Evolutionary conservation across 2,329 filamentous ascomycete species (phyloP).

Genomic region (Aspergillus candidus): DNA sequence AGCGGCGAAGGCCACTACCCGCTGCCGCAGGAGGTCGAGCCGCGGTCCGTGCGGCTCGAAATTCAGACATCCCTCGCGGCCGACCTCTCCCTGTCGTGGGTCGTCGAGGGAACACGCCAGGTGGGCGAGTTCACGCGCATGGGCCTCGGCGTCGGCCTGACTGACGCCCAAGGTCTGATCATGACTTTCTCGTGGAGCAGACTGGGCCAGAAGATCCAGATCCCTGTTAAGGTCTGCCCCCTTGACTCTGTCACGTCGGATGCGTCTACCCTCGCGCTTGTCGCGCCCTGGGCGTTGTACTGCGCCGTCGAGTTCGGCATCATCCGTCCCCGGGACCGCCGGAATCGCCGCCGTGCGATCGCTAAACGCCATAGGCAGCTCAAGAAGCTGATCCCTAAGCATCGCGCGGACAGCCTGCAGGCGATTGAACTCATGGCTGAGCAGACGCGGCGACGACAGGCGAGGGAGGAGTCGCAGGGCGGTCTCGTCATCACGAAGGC

Average conservation of each 20-base stretch:
- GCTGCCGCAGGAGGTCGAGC: conserved; percentile 21
- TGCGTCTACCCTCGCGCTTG: conserved; percentile 29
- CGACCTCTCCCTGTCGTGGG: conserved; percentile 29
- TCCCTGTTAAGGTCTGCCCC: conserved; percentile 36
- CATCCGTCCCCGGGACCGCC: conserved; percentile 34
- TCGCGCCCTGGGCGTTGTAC: conserved; percentile 37
- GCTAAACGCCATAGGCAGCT: conserved; percentile 34
- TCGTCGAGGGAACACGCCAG: conserved; percentile 30
- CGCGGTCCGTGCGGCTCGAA: conserved; percentile 31
- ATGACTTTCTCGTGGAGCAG: conserved; percentile 37
- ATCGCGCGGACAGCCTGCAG: conserved; percentile 32
- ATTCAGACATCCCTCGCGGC: conserved; percentile 22
- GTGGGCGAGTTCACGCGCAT: conserved; percentile 35
- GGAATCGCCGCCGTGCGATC: conserved; percentile 29
- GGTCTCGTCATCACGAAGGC: conserved; percentile 38
- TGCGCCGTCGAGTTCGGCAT: conserved; percentile 38
- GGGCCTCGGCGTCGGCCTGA: conserved; percentile 35
- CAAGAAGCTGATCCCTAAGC: conserved; percentile 30
- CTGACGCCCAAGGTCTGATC: conserved; percentile 28
- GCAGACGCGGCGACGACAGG: conserved; percentile 34
- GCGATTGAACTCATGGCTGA: conserved; percentile 38
- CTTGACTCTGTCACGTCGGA: conserved; percentile 28
- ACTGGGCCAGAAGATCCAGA: conserved; percentile 34
- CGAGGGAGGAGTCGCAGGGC: conserved; percentile 26
- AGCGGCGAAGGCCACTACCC: conserved; percentile 36